Evolutionary conservation across 352 stramenopile genomes (phyloP).

Genomic region (Phytophthora palmivora): DNA sequence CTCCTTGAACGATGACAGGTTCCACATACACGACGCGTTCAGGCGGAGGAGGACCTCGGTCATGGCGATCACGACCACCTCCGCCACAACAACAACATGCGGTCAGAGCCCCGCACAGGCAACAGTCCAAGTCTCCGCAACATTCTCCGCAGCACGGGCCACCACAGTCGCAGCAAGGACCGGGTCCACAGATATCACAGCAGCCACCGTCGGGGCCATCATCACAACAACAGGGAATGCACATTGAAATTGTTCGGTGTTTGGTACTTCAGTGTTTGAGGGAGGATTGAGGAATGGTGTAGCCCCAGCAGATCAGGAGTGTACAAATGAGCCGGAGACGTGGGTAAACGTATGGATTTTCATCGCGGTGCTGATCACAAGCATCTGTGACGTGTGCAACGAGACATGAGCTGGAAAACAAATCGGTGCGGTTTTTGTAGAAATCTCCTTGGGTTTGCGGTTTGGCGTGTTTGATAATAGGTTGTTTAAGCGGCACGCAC

Average conservation of each 20-base stretch:
- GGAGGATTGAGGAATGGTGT: constrained; percentile 28
- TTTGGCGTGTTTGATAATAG: too few relatives aligned
- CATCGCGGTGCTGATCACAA: constrained; percentile 20
- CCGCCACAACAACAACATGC: constrained; percentile 33
- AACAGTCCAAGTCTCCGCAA: constrained; percentile 34
- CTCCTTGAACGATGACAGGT: constrained; percentile 30
- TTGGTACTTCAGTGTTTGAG: constrained; percentile 8
- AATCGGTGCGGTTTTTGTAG: too few relatives aligned
- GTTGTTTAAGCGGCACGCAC: too few relatives aligned
- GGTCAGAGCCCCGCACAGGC: constrained; percentile 33
- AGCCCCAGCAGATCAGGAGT: constrained; percentile 6
- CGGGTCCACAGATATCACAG: constrained; percentile 18
- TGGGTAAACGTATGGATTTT: constrained; percentile 23
- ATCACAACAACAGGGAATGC: constrained; percentile 33
- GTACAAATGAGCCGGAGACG: constrained; percentile 12
- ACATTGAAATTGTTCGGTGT: too few relatives aligned
- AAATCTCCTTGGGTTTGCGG: too few relatives aligned
- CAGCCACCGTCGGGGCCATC: constrained; percentile 24
- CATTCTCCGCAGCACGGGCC: constrained; percentile 24
- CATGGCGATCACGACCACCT: constrained; percentile 13
- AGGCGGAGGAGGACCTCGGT: constrained; percentile 19
- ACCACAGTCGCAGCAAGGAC: constrained; percentile 18
- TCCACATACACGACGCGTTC: too few relatives aligned
- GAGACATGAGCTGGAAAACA: too few relatives aligned
- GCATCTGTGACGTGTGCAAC: constrained; percentile 32